Evolutionary conservation across 768 basidiomycete species (phyloP).

Genomic region (Suillus decipiens): DNA sequence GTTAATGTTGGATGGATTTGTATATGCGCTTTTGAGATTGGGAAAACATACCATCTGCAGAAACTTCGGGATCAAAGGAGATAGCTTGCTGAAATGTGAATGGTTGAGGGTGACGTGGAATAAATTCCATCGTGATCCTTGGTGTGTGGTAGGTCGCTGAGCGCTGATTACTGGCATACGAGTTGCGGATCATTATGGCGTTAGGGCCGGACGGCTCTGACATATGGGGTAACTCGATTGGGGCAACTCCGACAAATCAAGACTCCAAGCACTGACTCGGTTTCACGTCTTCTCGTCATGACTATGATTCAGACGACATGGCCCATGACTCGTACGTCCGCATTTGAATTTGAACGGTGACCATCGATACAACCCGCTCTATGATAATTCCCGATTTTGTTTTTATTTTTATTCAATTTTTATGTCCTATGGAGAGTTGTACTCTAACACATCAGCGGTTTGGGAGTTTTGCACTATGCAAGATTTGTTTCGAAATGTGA

Average conservation of each 20-base stretch:
- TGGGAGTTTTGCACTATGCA: no score
- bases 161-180: neutral
- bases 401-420: no score
- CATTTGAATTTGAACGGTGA: no score
- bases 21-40: conserved; percentile 3
- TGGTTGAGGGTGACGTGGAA: conserved; percentile 69
- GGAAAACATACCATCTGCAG: conserved; percentile 61
- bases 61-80: conserved; percentile 61
- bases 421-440: no score
- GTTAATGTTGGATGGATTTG: neutral
- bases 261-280: no score
- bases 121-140: conserved; percentile 55
- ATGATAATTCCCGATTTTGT: no score
- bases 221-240: neutral
- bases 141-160: neutral
- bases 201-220: neutral
- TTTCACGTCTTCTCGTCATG: no score
- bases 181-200: neutral
- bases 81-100: conserved; percentile 57
- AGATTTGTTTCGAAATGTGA: no score
- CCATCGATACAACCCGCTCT: no score
- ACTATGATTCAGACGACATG: no score
- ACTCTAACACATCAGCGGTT: no score
- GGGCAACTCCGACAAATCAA: neutral
- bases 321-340: no score